A percentile compares a stretch with the other conserved stretches of the same genome.
These are phyloP conservation scores for Pseudogymnoascus sp. DNA, from an alignment of 2,329 filamentous ascomycete species.

Conservation along the genomic window DNA sequence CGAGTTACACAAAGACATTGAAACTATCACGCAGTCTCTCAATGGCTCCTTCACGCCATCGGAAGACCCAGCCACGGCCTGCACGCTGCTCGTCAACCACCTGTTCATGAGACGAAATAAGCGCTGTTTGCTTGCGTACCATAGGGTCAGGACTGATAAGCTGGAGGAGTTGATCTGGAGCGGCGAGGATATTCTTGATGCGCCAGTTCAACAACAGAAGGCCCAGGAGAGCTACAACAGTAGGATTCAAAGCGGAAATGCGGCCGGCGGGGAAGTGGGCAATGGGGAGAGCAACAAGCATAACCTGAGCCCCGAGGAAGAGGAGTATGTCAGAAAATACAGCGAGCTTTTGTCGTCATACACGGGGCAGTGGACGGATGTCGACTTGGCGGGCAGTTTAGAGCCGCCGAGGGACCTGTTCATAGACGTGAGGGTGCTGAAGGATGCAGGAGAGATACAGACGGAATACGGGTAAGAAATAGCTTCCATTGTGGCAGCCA, in stretches of 20 bases:
- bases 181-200: conserved; percentile 73
- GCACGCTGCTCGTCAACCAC: conserved; percentile 85
- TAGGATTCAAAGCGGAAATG: conserved; percentile 24
- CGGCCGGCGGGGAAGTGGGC: conserved; percentile 26
- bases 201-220: conserved; percentile 46
- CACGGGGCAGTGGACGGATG: conserved; percentile 97
- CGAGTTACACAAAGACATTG: conserved; percentile 81
- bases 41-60: conserved; percentile 80
- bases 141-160: conserved; percentile 81
- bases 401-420: conserved; percentile 93
- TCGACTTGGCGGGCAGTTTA: conserved; percentile 87
- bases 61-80: conserved; percentile 72
- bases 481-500: not conserved
- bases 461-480: conserved; percentile 86
- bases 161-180: conserved; percentile 91
- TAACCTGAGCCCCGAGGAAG: conserved; percentile 87
- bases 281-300: conserved; percentile 50
- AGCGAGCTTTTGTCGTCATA: conserved; percentile 88
- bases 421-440: conserved; percentile 91
- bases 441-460: conserved; percentile 96
- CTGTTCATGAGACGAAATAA: conserved; percentile 94
- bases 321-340: conserved; percentile 90
- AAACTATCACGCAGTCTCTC: conserved; percentile 70
- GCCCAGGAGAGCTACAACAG: conserved; percentile 24
- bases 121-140: conserved; percentile 87